Percentiles rank a stretch among this genome's conserved stretches.
phyloP scores from a whole-genome alignment of 345 rosid species.

The Eucalyptus decipiens region DNA sequence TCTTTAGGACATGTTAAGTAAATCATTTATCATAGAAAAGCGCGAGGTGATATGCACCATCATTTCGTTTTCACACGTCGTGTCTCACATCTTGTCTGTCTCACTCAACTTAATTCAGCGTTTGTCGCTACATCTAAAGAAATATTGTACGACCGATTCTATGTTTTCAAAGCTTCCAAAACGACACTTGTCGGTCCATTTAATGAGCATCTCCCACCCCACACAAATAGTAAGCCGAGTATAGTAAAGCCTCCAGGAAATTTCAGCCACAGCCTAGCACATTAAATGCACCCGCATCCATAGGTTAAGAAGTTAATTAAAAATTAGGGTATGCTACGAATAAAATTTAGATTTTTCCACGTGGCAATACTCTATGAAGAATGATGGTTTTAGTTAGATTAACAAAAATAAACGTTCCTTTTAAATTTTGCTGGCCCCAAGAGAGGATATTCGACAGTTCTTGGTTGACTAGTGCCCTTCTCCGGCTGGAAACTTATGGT shows the following conservation, averaged over 20 bases:
- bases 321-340: neutral
- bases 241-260: neutral
- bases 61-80: neutral
- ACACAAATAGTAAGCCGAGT: neutral
- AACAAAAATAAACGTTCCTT: neutral
- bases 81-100: neutral
- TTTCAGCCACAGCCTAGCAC: neutral
- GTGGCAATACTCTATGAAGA: neutral
- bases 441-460: neutral
- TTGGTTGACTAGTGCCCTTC: neutral
- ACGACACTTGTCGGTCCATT: neutral
- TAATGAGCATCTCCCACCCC: neutral
- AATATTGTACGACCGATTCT: neutral
- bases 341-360: neutral
- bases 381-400: neutral
- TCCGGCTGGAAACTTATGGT: neutral
- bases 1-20: neutral
- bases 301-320: neutral
- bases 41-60: neutral
- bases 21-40: neutral
- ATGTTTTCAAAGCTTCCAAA: neutral
- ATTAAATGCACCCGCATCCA: neutral
- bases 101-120: neutral
- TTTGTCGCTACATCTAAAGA: neutral
- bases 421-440: neutral